phyloP scores from a whole-genome alignment of 768 basidiomycete genomes.

The Udeniomyces megalosporus region DNA sequence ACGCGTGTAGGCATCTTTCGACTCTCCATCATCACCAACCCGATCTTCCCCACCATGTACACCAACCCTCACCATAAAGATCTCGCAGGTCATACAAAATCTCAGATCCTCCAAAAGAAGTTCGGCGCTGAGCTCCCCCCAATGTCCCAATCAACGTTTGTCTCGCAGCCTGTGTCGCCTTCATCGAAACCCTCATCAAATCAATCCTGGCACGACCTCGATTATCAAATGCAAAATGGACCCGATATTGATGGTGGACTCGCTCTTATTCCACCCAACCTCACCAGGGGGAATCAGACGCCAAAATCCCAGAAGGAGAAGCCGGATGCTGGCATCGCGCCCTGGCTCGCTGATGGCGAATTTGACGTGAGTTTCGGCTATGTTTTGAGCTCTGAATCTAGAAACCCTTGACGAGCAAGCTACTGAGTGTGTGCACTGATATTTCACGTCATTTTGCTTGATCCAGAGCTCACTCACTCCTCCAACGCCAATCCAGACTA shows the following conservation, averaged over 20 bases:
- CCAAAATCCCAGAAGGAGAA: not conserved
- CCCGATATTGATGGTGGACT: not conserved
- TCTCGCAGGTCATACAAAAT: too few species aligned
- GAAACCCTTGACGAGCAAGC: not conserved
- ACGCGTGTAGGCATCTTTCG: too few species aligned
- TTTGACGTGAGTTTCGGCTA: not conserved
- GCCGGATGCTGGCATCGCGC: conserved; percentile 12
- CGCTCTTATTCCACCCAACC: not conserved
- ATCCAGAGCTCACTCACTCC: not conserved
- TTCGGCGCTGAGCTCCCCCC: conserved; percentile 8
- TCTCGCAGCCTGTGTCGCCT: not conserved
- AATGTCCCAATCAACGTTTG: not conserved
- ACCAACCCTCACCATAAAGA: too few species aligned
- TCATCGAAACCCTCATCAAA: not conserved
- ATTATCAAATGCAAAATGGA: not conserved
- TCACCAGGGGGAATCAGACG: not conserved
- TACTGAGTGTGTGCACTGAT: not conserved
- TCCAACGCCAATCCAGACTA: not conserved
- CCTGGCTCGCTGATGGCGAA: conserved; percentile 3
- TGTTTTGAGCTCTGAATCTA: too few species aligned
- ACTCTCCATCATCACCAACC: too few species aligned
- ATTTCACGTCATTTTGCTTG: not conserved
- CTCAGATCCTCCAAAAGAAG: conserved; percentile 10
- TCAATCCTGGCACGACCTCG: conserved; percentile 8
- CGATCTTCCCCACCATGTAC: too few species aligned